Conservation (phyloP, 495 filamentous ascomycete species). For the Talaromyces thailandensis region DNA sequence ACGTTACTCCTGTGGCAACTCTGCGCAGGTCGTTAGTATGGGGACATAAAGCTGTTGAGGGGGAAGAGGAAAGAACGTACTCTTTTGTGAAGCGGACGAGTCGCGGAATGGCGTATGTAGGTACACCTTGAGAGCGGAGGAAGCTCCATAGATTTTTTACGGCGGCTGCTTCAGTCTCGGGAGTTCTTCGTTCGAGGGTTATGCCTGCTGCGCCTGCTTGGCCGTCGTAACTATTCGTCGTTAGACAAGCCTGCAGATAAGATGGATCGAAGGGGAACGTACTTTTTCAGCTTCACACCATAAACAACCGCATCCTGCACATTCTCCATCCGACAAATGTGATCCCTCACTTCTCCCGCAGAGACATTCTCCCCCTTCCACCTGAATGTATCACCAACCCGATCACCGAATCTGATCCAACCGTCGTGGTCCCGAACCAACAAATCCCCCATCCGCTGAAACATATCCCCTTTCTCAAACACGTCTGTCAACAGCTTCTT, state of each 20-base stretch:
- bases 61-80: conserved; percentile 17
- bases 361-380: conserved; percentile 95
- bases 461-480: conserved; percentile 71
- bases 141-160: conserved; percentile 26
- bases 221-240: conserved; percentile 35
- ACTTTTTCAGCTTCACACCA: conserved; percentile 37
- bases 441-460: conserved; percentile 79
- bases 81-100: conserved; percentile 42
- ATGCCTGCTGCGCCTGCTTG: conserved; percentile 43
- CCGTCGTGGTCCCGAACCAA: conserved; percentile 63
- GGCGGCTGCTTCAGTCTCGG: conserved; percentile 20
- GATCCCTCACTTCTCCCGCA: conserved; percentile 56
- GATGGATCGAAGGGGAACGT: conserved; percentile 6
- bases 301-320: conserved; percentile 44
- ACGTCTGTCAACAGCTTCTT: conserved; percentile 74
- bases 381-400: conserved; percentile 88
- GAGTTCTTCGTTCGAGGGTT: conserved; percentile 30
- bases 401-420: conserved; percentile 73
- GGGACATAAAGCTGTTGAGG: too few relatives aligned
- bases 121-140: conserved; percentile 41
- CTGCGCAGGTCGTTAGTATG: conserved; percentile 14
- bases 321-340: conserved; percentile 34
- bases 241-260: too few relatives aligned
- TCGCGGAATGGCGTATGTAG: conserved; percentile 39
- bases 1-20: conserved; percentile 40